Evolutionary conservation across 2,329 filamentous ascomycete species (phyloP).

Genomic region (Hypoxylon sp.): DNA sequence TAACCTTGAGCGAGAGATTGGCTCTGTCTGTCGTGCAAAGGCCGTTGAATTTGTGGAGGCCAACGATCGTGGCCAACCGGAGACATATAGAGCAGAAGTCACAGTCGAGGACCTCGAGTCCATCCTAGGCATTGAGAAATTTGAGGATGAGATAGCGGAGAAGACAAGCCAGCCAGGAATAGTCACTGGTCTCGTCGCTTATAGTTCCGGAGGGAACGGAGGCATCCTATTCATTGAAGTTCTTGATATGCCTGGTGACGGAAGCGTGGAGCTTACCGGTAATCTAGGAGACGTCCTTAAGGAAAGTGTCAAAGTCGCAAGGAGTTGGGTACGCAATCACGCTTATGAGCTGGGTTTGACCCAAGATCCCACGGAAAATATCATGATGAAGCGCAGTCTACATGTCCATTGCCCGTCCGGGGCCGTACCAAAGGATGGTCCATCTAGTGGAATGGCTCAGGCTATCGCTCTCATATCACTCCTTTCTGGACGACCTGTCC

Average conservation of each 20-base stretch:
- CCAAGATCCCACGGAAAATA: slow-evolving; percentile 84
- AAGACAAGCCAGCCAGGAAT: slow-evolving; percentile 87
- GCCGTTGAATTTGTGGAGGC: slow-evolving; percentile 95
- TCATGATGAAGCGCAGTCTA: slow-evolving; percentile 94
- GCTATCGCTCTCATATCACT: slow-evolving; percentile 93
- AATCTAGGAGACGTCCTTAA: slow-evolving; percentile 97
- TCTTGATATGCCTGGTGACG: slow-evolving; percentile 94
- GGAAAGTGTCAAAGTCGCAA: slow-evolving; percentile 94
- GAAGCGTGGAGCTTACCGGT: slow-evolving; percentile 93
- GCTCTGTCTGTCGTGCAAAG: slow-evolving; percentile 93
- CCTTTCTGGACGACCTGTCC: slow-evolving; percentile 87
- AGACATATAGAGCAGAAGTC: slow-evolving; percentile 80
- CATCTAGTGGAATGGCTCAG: slow-evolving; percentile 90
- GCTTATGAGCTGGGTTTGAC: slow-evolving; percentile 91
- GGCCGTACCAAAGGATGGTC: slow-evolving; percentile 94
- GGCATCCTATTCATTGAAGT: slow-evolving; percentile 99
- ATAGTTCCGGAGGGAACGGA: slow-evolving; percentile 91
- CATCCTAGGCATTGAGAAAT: slow-evolving; percentile 93
- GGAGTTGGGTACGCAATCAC: slow-evolving; percentile 97
- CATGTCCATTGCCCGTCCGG: slow-evolving; percentile 97
- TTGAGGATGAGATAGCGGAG: slow-evolving; percentile 95
- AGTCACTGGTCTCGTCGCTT: slow-evolving; percentile 95
- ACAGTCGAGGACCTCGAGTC: slow-evolving; percentile 86
- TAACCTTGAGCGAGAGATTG: slow-evolving; percentile 95
- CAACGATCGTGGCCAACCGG: slow-evolving; percentile 78